These are phyloP conservation scores for Coprinopsis sp. DNA, from an alignment of 768 basidiomycete species.

Conservation along the genomic window DNA sequence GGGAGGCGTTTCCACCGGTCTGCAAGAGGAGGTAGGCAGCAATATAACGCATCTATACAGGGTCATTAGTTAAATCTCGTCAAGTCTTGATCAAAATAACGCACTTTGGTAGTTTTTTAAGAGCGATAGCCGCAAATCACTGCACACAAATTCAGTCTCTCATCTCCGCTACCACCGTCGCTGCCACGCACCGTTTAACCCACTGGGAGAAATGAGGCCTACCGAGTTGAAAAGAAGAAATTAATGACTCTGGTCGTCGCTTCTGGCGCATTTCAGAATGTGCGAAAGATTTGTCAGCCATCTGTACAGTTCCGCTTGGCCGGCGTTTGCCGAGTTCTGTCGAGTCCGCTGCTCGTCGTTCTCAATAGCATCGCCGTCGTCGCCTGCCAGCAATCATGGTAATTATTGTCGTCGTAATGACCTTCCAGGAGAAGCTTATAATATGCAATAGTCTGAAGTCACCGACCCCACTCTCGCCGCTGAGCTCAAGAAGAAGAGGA, in stretches of 20 bases:
- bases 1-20: constrained; percentile 85
- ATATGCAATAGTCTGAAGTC: constrained; percentile 64
- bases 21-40: constrained; percentile 98
- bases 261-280: too few species aligned
- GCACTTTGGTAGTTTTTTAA: constrained; percentile 22
- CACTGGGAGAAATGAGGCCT: constrained; percentile 91
- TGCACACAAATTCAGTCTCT: constrained; percentile 23
- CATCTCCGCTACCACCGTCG: background rate
- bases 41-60: constrained; percentile 76
- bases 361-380: constrained; percentile 45
- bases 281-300: too few species aligned
- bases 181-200: constrained; percentile 71
- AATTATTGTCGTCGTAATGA: constrained; percentile 14
- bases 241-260: background rate
- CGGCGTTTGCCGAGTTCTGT: too few species aligned
- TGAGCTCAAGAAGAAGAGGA: constrained; percentile 97
- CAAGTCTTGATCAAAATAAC: constrained; percentile 40
- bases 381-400: constrained; percentile 43
- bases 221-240: constrained; percentile 56
- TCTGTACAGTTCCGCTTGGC: constrained; percentile 65
- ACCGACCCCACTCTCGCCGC: constrained; percentile 94
- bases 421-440: background rate
- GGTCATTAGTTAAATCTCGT: background rate
- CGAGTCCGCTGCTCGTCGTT: too few species aligned
- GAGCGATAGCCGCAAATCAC: constrained; percentile 93